These are phyloP conservation scores for Metschnikowia cerradonensis DNA, from an alignment of 805 yeast genomes.

Conservation along the genomic window DNA sequence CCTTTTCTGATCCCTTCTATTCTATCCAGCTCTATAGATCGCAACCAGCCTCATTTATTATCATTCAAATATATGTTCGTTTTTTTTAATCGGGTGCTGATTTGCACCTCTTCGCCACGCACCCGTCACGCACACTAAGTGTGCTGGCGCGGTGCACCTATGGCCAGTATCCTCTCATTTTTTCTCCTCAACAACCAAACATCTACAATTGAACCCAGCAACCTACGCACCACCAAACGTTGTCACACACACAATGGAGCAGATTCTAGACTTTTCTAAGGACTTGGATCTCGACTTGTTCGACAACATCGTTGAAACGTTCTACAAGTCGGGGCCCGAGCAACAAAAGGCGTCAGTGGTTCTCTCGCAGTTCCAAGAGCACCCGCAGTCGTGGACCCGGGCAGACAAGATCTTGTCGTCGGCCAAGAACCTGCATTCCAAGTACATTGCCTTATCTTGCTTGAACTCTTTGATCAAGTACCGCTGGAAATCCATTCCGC, in stretches of 20 bases:
- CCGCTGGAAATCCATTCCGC: conserved; percentile 90
- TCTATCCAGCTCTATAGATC: no score
- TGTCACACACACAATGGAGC: conserved; percentile 56
- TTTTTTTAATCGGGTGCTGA: no score
- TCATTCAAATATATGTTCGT: neutral
- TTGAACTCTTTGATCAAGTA: conserved; percentile 86
- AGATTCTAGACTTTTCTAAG: conserved; percentile 77
- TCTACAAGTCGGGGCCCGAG: conserved; percentile 66
- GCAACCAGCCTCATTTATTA: neutral
- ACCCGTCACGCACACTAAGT: conserved; percentile 1
- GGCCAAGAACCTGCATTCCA: conserved; percentile 78
- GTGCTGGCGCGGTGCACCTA: conserved; percentile 1
- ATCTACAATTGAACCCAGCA: neutral
- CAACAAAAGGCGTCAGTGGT: conserved; percentile 69
- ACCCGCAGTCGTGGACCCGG: conserved; percentile 93
- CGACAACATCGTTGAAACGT: conserved; percentile 81
- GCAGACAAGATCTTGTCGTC: conserved; percentile 84
- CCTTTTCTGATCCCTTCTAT: no score
- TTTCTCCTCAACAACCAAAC: conserved; percentile 5
- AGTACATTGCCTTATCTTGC: conserved; percentile 86
- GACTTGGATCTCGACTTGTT: conserved; percentile 77
- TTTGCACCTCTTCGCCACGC: neutral
- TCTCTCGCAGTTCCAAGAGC: conserved; percentile 80
- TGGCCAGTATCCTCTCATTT: conserved; percentile 2
- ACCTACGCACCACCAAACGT: conserved; percentile 1